Percentiles rank a stretch among this genome's conserved stretches.
Evolutionary conservation across 2,329 filamentous ascomycete genomes (phyloP).

Genomic region (Botrytis fabae): DNA sequence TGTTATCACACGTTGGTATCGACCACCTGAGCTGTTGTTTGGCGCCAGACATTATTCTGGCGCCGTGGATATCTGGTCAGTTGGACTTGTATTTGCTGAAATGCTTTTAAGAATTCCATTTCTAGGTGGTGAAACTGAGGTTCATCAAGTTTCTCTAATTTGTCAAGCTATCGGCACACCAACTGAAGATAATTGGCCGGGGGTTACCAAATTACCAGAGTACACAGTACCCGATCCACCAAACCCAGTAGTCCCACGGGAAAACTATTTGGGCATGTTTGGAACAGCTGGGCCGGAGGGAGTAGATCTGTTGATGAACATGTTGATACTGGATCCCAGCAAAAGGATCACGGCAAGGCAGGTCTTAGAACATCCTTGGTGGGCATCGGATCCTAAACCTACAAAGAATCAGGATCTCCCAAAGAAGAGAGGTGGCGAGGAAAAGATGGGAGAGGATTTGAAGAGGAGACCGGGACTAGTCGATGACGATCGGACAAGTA

Average conservation of each 20-base stretch:
- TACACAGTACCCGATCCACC: conserved; percentile 67
- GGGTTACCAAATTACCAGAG: conserved; percentile 75
- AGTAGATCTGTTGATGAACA: conserved; percentile 83
- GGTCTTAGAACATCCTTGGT: conserved; percentile 82
- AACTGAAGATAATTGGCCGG: conserved; percentile 93
- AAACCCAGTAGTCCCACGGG: conserved; percentile 62
- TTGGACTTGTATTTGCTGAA: conserved; percentile 91
- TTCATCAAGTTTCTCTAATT: conserved; percentile 83
- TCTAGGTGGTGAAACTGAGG: conserved; percentile 78
- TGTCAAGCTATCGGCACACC: conserved; percentile 85
- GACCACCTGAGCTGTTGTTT: conserved; percentile 90
- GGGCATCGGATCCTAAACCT: conserved; percentile 78
- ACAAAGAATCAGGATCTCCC: conserved; percentile 82
- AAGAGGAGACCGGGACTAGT: conserved; percentile 59
- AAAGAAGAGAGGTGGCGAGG: conserved; percentile 68
- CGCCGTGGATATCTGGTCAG: conserved; percentile 91
- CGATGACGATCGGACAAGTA: conserved; percentile 67
- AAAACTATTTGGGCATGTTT: conserved; percentile 76
- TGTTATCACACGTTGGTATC: conserved; percentile 96
- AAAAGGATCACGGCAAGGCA: conserved; percentile 76
- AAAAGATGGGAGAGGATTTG: conserved; percentile 79
- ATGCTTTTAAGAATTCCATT: conserved; percentile 81
- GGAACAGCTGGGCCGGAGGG: conserved; percentile 78
- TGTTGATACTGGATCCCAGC: conserved; percentile 82
- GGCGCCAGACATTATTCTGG: conserved; percentile 87